Evolutionary conservation across 306 rosid genomes (phyloP).

Genomic region (Rosa lucieae): DNA sequence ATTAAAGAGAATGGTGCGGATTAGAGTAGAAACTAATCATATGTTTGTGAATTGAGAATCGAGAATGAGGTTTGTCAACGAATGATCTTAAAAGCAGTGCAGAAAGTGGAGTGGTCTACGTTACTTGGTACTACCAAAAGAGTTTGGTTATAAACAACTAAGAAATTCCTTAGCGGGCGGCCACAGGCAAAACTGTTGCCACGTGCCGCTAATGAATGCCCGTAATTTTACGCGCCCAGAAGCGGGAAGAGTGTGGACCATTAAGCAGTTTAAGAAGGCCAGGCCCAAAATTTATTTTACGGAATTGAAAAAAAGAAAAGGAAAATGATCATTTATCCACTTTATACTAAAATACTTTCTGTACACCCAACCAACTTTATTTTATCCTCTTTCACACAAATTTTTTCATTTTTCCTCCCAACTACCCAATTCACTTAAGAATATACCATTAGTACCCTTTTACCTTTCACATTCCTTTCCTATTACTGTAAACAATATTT

Average conservation of each 20-base stretch:
- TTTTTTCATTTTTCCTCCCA: no score
- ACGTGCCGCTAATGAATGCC: background rate
- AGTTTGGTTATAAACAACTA: slow-evolving; percentile 7
- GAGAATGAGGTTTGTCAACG: slow-evolving; percentile 4
- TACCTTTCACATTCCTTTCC: no score
- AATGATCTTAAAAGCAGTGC: slow-evolving; percentile 3
- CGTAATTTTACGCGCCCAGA: slow-evolving; percentile 6
- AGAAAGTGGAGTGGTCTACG: slow-evolving; percentile 7
- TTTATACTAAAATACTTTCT: no score
- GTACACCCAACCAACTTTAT: no score
- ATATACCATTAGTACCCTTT: no score
- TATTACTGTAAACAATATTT: no score
- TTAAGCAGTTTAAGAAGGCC: no score
- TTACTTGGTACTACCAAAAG: slow-evolving; percentile 10
- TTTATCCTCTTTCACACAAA: no score
- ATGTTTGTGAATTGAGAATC: background rate
- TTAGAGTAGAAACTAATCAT: background rate
- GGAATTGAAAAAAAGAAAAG: no score
- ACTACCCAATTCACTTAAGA: no score
- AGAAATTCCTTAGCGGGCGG: background rate
- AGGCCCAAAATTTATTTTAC: no score
- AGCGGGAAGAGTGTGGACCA: background rate
- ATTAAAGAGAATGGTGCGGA: background rate
- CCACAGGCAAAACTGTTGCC: slow-evolving; percentile 3
- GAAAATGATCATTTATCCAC: no score